Evolutionary conservation across 108 stramenopile species (phyloP), one percentile per base, ranked within the genome.

Genomic region (Nannochloropsis gaditana): DNA sequence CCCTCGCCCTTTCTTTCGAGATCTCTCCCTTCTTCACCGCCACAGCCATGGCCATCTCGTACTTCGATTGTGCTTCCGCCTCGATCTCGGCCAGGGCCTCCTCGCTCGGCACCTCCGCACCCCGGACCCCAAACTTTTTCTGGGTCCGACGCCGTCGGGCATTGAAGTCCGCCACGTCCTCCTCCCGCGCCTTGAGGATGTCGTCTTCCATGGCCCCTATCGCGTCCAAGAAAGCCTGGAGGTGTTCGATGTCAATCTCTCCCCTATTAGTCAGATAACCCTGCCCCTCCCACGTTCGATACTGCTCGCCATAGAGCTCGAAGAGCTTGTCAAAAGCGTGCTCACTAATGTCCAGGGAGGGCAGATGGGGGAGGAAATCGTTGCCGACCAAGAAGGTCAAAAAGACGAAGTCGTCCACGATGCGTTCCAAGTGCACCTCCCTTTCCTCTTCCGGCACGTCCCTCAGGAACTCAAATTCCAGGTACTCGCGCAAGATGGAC

Each of bases 311-410:
- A 92, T 96, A 96, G 1, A 94, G 90, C 79, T 94, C 89, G 88
- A 99, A 96, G 19, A 99, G 85, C 42, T 96, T 91, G 79, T 95
- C 95, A 83, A 99, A 96, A 0, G 97, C 98, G 5, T 96, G 96
- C 82, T 94, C 92, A 79, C 95, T 95, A 85, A 98, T 98, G 86
- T 95, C 95, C 84, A 98, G 88, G 42, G 96, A 93, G 9, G 95
- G 97, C 92, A 97, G 89, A 87, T 99, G 98, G 1, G 97, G 96
- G 85, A 99, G 86, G 84, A 99, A 99, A 84, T 99, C 99, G 90
- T 99, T 99, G 79, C 99, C 99, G 10, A 98, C 95, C 43, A 98
- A 87, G 93, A 97, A 97, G 84, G 96, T 97, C 93, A 98, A 93
- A 89, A 98, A 96, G 9, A 99, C 96, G 86, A 97, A 98, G 89